A percentile compares a stretch with the other conserved stretches of the same genome.
Conservation (phyloP, 768 basidiomycete genomes). For the Psilocybe cyanescens region DNA sequence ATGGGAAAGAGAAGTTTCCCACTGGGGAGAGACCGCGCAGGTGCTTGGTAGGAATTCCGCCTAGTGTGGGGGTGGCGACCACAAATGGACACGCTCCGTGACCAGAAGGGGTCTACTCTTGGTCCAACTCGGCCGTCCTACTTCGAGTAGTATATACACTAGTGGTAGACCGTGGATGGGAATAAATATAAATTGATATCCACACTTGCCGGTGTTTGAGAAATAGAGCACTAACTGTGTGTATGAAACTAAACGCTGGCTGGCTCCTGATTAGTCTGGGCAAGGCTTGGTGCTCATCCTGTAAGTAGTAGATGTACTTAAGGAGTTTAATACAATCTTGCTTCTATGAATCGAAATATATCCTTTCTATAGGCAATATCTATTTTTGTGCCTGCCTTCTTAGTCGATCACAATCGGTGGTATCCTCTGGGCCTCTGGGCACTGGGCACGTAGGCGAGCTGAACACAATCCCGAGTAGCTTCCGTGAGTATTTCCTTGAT, state of each 20-base stretch:
- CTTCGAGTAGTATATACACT: not conserved
- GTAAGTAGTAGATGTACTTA: not conserved
- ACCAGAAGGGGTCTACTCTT: not conserved
- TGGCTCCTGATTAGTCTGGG: not conserved
- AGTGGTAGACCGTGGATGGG: not conserved
- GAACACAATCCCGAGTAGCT: not conserved
- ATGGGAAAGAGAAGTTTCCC: conserved; percentile 1
- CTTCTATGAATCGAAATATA: not conserved
- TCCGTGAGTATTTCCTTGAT: conserved; percentile 7
- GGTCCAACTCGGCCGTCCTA: not conserved
- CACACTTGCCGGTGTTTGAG: conserved; percentile 12
- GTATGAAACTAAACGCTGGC: not conserved
- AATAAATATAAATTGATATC: conserved; percentile 2
- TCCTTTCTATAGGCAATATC: no score
- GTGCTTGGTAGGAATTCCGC: not conserved
- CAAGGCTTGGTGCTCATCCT: not conserved
- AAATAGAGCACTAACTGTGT: conserved; percentile 6
- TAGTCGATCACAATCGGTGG: not conserved
- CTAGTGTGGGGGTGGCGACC: not conserved
- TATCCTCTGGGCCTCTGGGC: not conserved
- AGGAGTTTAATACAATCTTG: not conserved
- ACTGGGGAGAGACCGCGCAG: not conserved
- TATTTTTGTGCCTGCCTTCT: no score
- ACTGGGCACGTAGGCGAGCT: not conserved
- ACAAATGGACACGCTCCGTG: not conserved